Base-by-base conservation (phyloP, 1,139 yeast species). In the Chernovozyma sophiae-reginae region DNA sequence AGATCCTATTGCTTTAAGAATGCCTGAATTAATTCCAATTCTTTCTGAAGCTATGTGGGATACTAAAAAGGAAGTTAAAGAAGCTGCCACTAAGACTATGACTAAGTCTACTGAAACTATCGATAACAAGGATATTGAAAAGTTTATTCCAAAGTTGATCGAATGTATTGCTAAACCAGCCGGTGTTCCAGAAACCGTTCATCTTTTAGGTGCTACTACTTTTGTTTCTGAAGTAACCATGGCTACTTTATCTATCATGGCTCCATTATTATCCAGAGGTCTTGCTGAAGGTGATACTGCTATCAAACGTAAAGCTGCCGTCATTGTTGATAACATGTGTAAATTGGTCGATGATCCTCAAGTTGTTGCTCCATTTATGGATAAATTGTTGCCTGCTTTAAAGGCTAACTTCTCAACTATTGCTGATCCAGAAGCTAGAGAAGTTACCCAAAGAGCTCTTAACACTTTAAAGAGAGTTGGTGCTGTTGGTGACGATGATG, bases 361-460 rank as follows among this genome's bases (percentile, higher is more conserved):
- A 78, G 92, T 92, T 64, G 95, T 92, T 74, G 97, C 97, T 77
- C 98, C 98, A 56, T 92, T 92, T 85, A 77, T 92, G 86, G 75
- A 77, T 72, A 86, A 83, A 67, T 81, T 92, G 65, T 85, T 87
- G 77, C 98, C 98, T 67, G 87, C 97, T 61, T 80, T 92, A 71
- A 86, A 87, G 81, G 68, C 81, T 66, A 92, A 92, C 86, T 81
- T 82, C 74, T 72, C 86, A 63, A 87, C 86, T 76, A 87, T 92
- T 75, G 98, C 98, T 66, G 98, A 92, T 74, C 98, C 98, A 64
- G 98, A 92, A 77, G 98, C 97, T 55, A 94, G 98, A 79, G 94
- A 86, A 50, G 97, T 92, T 63, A 92, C 98, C 58, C 76, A 79
- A 63, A 90, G 97, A 78, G 98, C 96, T 61, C 80, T 92, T 72